phyloP scores from a whole-genome alignment of 805 yeast species.

The Blastobotrys terrestris region DNA sequence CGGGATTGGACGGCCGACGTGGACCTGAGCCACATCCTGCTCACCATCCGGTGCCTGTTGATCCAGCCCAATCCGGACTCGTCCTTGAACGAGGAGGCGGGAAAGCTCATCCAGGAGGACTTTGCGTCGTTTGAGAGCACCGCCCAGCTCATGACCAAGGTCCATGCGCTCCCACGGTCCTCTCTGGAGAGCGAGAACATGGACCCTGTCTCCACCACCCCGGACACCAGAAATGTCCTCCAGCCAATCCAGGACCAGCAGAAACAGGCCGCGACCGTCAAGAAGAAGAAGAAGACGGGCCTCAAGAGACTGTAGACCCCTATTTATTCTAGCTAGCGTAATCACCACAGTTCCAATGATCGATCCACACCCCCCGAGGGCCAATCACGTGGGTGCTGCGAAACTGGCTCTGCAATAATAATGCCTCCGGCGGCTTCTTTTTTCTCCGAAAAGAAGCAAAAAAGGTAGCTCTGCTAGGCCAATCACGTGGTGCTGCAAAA shows the following conservation, averaged over 20 bases:
- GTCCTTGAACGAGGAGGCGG: constrained; percentile 29
- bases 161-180: constrained; percentile 21
- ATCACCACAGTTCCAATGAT: too few relatives aligned
- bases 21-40: constrained; percentile 23
- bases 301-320: constrained; percentile 2
- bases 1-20: constrained; percentile 26
- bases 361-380: too few relatives aligned
- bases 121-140: constrained; percentile 23
- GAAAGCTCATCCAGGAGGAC: constrained; percentile 27
- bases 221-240: background rate
- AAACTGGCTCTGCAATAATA: too few relatives aligned
- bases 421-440: background rate
- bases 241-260: background rate
- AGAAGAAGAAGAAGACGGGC: constrained; percentile 1
- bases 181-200: background rate
- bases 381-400: too few relatives aligned
- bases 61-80: constrained; percentile 31
- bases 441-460: background rate
- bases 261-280: background rate
- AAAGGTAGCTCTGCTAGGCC: background rate
- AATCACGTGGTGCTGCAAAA: too few relatives aligned
- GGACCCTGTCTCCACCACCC: background rate
- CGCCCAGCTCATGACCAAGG: constrained; percentile 26
- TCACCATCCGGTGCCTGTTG: constrained; percentile 27
- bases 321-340: background rate